phyloP scores from a whole-genome alignment of 345 rosid species.

The Chamaenerion angustifolium region DNA sequence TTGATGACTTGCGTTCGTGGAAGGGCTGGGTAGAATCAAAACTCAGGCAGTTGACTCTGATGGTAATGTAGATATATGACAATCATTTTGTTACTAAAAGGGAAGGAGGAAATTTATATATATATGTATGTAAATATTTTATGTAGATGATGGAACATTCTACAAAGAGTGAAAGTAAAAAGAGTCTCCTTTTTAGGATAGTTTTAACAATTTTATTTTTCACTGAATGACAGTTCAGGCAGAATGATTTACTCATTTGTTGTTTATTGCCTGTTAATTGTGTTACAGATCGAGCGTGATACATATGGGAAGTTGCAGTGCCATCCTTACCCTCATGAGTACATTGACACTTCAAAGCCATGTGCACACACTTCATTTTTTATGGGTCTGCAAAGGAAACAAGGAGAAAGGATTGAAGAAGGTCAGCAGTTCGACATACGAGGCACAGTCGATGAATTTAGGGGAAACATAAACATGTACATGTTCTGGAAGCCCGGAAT shows the following conservation, averaged over 20 bases:
- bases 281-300: constrained; percentile 50
- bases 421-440: constrained; percentile 67
- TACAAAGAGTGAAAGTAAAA: no score
- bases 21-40: constrained; percentile 77
- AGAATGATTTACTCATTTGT: background rate
- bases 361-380: constrained; percentile 43
- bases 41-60: constrained; percentile 49
- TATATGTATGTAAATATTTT: no score
- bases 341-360: constrained; percentile 28
- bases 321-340: constrained; percentile 53
- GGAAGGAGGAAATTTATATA: no score
- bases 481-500: constrained; percentile 59
- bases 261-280: background rate
- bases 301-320: constrained; percentile 60
- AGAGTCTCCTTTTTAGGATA: no score
- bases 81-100: no score
- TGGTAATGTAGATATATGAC: constrained; percentile 22
- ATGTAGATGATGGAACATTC: no score
- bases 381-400: constrained; percentile 60
- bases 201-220: no score
- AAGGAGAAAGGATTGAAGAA: constrained; percentile 40
- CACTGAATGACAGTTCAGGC: background rate
- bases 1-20: constrained; percentile 53
- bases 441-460: constrained; percentile 45
- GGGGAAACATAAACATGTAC: constrained; percentile 34